Base-by-base conservation (phyloP, 2,329 filamentous ascomycete genomes). In the Xylaria sp. region DNA sequence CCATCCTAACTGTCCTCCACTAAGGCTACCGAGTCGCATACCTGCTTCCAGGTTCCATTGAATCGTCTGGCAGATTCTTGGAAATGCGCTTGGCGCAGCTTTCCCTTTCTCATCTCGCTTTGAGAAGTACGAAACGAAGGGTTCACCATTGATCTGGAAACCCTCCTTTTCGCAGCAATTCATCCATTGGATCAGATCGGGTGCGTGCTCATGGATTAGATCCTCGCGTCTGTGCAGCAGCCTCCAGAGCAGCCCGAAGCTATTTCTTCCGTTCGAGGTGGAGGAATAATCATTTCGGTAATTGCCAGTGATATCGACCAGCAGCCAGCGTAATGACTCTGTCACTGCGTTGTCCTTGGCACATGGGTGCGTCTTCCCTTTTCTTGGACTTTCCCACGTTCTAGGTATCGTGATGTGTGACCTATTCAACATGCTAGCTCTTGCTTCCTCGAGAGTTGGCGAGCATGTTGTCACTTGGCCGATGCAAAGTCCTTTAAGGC, bases 111-210 rank as follows among this genome's bases (percentile, higher is more conserved):
- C 12, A 31, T 52, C 18, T 8, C 23, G 9, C 2, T 52, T 3
- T 7, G 50, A 52, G 23, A 52, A 52, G 50, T 52, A 52, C 3
- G 50, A 52, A 52, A 52, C 25, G 12, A 28, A 48, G 9, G 39
- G 56, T 20, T 59, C n/a, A 12, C 23, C 39, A n/a, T 48, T 34
- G 15, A 59, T 59, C 12, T 59, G 5, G 3, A 59, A 59, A 10
- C n/a, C 12, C 8, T 34, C 13, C 15, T 25, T 25, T 25, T 59
- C 56, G 39, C 56, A 59, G 13, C 25, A 59, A n/a, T 48, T 59
- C 56, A 59, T 46, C 56, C 56, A 59, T 23, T 48, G 56, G 18
- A 59, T 59, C 39, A 59, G 15, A 23, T 34, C 7, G 8, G 41
- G 56, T 7, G 56, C 39, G 25, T 31, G 7, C 1, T 31, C 18